phyloP scores from a whole-genome alignment of 2,329 filamentous ascomycete genomes.

The Nigrospora sphaerica region DNA sequence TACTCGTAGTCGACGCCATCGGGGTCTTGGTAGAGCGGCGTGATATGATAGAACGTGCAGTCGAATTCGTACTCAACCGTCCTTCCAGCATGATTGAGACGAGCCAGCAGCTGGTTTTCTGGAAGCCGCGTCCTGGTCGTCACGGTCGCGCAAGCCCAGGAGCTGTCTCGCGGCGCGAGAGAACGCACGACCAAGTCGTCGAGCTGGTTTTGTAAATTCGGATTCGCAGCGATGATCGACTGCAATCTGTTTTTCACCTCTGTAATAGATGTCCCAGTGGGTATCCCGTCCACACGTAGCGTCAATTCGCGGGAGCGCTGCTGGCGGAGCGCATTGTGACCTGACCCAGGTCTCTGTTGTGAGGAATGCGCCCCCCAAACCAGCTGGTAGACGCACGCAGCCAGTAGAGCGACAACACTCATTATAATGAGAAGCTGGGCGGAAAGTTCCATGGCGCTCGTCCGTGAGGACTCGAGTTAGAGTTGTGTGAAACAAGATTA shows the following conservation, averaged over 20 bases:
- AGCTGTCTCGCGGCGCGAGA: conserved; percentile 1
- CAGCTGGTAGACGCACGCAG: background rate
- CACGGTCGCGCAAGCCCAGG: conserved; percentile 5
- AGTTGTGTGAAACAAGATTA: background rate
- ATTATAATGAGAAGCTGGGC: background rate
- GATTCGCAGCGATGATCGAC: conserved; percentile 1
- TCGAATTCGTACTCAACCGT: conserved; percentile 6
- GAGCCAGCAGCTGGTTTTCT: background rate
- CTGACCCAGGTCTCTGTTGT: background rate
- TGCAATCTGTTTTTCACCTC: background rate
- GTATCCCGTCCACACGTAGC: conserved; percentile 2
- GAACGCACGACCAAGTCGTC: background rate
- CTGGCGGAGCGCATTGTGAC: background rate
- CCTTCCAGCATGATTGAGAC: background rate
- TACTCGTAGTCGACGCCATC: conserved; percentile 5
- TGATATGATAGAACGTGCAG: conserved; percentile 15
- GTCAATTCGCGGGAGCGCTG: background rate
- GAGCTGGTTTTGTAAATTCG: background rate
- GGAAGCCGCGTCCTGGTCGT: conserved; percentile 3
- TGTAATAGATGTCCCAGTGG: background rate
- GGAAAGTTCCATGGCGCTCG: background rate
- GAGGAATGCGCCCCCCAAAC: background rate
- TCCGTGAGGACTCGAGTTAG: background rate
- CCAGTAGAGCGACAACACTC: background rate
- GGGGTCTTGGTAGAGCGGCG: conserved; percentile 13